Base-by-base conservation (phyloP, 163 green algal species). In the Chlorella variabilis region DNA sequence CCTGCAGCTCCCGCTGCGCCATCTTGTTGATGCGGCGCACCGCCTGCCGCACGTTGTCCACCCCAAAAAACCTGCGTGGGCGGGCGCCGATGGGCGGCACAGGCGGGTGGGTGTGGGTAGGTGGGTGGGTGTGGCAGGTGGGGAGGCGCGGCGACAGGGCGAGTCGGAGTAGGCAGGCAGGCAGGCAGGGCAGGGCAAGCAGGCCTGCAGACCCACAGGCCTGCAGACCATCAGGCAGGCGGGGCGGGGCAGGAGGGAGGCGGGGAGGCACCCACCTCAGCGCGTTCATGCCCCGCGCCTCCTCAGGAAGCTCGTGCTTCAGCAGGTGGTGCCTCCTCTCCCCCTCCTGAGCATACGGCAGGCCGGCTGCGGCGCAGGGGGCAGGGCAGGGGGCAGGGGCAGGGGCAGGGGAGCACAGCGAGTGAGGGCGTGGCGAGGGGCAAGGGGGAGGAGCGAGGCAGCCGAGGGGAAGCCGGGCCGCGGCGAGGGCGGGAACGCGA, bases 261-360 rank as follows among this genome's bases (percentile, higher is more conserved):
- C n/a, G n/a, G n/a, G n/a, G n/a, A n/a, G n/a, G n/a, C n/a, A n/a
- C n/a, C n/a, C 54, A 80, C 73, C 76, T 58, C 8, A 82, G 63
- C 17, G 76, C 62, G 31, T 75, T 82, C 15, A 41, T 58, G 33
- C 76, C 62, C 25, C 66, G 34, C 23, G 54, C 65, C 18, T 70
- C 77, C 18, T 77, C 65, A 6, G 74, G 71, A 39, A 87, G 67
- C 27, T 56, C 51, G 36, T 87, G 83, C 20, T 66, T 73, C 29
- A 87, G 56, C 41, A 87, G 54, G 76, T 87, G 83, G 75, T 87
- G 83, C 38, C 85, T 49, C 49, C 62, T 45, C 76, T 71, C 75
- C 7, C 75, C 75, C 39, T 81, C 75, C 39, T 61, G 29, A 25
- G 39, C 59, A 49, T 63, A 71, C 2, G 58, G 75, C 75, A 73